Conservation (phyloP, 768 basidiomycete genomes). For the Russula virescens region DNA sequence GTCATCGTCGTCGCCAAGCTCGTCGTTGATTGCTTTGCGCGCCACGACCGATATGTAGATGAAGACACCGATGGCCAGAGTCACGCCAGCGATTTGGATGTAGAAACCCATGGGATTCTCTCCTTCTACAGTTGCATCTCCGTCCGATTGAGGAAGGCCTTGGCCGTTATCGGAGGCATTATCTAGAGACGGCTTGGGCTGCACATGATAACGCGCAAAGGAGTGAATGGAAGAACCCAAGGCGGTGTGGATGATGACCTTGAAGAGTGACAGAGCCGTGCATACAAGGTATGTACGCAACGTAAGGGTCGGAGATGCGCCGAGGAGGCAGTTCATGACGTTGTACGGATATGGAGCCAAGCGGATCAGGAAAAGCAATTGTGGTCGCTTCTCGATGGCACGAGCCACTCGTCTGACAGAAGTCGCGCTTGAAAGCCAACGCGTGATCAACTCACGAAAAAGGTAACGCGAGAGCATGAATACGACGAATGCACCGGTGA, state of each 20-base stretch:
- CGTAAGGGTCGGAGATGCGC: conserved; percentile 77
- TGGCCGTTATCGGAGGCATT: conserved; percentile 27
- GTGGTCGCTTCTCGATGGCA: conserved; percentile 83
- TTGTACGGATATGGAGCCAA: conserved; percentile 92
- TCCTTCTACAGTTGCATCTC: conserved; percentile 26
- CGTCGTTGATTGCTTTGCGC: conserved; percentile 55
- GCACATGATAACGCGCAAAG: conserved; percentile 61
- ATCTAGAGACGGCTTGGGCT: conserved; percentile 9
- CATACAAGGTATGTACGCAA: conserved; percentile 72
- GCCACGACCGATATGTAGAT: conserved; percentile 79
- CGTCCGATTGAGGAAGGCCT: conserved; percentile 4
- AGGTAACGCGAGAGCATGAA: conserved; percentile 74
- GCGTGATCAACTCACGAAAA: conserved; percentile 62
- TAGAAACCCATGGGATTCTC: conserved; percentile 48
- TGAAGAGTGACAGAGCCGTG: conserved; percentile 81
- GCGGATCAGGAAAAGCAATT: conserved; percentile 85
- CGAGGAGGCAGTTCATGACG: conserved; percentile 91
- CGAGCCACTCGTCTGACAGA: conserved; percentile 76
- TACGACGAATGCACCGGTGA: conserved; percentile 78
- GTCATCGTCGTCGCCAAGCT: conserved; percentile 44
- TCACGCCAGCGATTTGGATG: conserved; percentile 65
- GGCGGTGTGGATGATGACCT: conserved; percentile 86
- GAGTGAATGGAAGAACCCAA: conserved; percentile 82
- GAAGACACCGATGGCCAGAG: conserved; percentile 67
- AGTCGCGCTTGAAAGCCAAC: conserved; percentile 63